Evolutionary conservation across 1,284 basidiomycete genomes (phyloP), one percentile per base, ranked within the genome.

Genomic region (Fistulinella staudtii): DNA sequence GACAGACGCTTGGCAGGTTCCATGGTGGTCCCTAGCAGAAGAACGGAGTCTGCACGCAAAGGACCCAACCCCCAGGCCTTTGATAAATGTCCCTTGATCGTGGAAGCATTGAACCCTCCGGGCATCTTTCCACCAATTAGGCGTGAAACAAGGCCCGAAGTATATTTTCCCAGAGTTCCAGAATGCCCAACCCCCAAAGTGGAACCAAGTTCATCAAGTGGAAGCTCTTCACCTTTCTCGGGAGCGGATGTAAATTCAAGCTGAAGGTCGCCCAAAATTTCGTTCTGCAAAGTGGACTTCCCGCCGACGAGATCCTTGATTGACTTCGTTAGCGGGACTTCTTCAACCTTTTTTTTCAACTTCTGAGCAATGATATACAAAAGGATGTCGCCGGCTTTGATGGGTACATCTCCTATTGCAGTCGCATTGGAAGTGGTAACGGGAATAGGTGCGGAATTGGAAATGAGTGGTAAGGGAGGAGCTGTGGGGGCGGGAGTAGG

Each of bases 261-360:
- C 61, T 94, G 89, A 22, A 96, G 76, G 64, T 96, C 92, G 41
- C 93, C 93, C 37, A 97, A 74, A 52, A 97, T 94, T 68, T 98
- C 94, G 66, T 98, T 97, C 69, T 96, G 93, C 46, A 99, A 74
- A 1, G 96, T 98, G 20, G 94, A 98, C 73, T 99, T 99, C 55
- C 96, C 96, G 33, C 93, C 93, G 41, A 97, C 93, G 49, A 98
- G 85, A 63, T 99, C 95, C 71, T 98, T 98, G 76, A 99, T 94
- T 2, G 93, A 89, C 69, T 99, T 99, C 53, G 82, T 79, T n/a
- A 93, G 75, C 3, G 93, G 88, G 43, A 99, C 75, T 57, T 98
- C 95, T 42, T 85, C 78, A 28, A 93, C 77, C 50, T 75, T 80
- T 77, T 98, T 99, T 85, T 99, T 99, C 62, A 99, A 75, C 72